These are phyloP conservation scores for Fusarium denticulatum DNA, from an alignment of 2,329 filamentous ascomycete genomes.

Conservation along the genomic window DNA sequence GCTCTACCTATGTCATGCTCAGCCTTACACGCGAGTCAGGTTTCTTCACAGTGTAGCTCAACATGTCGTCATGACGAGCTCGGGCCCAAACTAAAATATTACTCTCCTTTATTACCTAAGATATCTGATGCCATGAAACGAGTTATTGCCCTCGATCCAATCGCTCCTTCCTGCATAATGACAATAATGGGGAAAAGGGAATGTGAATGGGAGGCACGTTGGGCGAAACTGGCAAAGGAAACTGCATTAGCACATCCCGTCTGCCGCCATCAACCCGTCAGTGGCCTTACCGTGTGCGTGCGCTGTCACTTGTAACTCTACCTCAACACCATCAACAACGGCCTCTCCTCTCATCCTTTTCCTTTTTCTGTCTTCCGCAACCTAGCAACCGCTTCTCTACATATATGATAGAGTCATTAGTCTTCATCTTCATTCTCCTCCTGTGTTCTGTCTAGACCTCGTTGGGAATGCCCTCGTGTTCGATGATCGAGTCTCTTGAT, in stretches of 20 bases:
- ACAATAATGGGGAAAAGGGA: neutral
- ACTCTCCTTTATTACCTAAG: neutral
- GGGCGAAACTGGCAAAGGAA: neutral
- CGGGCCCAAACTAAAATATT: neutral
- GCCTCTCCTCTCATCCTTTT: neutral
- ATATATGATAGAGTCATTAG: neutral
- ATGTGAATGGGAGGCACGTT: neutral
- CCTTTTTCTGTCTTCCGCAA: neutral
- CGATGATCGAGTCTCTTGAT: slow-evolving; percentile 3
- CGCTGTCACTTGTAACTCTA: neutral
- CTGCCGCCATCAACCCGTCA: neutral
- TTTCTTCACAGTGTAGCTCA: neutral
- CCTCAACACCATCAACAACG: neutral
- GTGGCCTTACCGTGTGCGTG: neutral
- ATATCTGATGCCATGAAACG: neutral
- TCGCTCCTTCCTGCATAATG: neutral
- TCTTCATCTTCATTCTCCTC: neutral
- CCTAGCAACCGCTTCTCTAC: slow-evolving; percentile 10
- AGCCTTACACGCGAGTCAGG: slow-evolving; percentile 17
- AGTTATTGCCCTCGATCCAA: neutral
- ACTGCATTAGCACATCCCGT: neutral
- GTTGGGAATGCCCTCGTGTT: slow-evolving; percentile 20
- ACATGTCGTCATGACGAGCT: slow-evolving; percentile 1
- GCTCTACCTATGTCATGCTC: neutral
- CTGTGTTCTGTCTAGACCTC: neutral